Evolutionary conservation across 2,329 filamentous ascomycete genomes (phyloP), one percentile per base, ranked within the genome.

Genomic region (Hymenoscyphus fructigenus): DNA sequence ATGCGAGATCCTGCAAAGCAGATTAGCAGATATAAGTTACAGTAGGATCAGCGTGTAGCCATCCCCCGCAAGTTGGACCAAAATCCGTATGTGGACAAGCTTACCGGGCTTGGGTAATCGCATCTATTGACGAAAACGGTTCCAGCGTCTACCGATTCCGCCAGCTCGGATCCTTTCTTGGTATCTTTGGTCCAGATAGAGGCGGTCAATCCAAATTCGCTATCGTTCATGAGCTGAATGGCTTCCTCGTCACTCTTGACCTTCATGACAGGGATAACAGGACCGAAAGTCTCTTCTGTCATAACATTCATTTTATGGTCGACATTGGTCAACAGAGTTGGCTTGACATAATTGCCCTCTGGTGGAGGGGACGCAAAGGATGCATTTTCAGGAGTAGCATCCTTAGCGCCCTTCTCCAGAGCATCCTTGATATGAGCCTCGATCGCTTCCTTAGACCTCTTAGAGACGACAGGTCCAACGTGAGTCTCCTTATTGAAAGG

Each of bases 81-180:
- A 61, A 41, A 14, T 55, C 41, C 60, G 28, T 47, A 56, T 32
- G 5, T 55, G 23, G 17, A 47, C 36, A 60, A 67, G 86, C 91
- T 83, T 86, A 94, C 93, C 67, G 94, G 92, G 76, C 90, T 92
- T 58, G 94, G 94, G 77, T 87, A 98, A 78, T 98, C 94, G 75
- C 91, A 93, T 73, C 94, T 87, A 78, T 98, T 98, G 73, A 98
- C 91, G 79, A 97, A 98, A 59, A 97, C 93, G 1, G 94, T 98
- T 53, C 94, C 94, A 57, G 94, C 93, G 76, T 97, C 93, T 58
- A 98, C 87, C 60, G 88, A 83, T 63, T 95, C 89, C 47, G 90
- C 87, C 61, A 98, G 83, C 75, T 91, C 85, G 71, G 93, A 88
- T 17, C 90, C 94, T 75, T 84, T 88, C 57, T 81, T 83, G 2